Evolutionary conservation across 495 filamentous ascomycete genomes (phyloP), one percentile per base, ranked within the genome.

Genomic region (Aspergillus haitiensis): DNA sequence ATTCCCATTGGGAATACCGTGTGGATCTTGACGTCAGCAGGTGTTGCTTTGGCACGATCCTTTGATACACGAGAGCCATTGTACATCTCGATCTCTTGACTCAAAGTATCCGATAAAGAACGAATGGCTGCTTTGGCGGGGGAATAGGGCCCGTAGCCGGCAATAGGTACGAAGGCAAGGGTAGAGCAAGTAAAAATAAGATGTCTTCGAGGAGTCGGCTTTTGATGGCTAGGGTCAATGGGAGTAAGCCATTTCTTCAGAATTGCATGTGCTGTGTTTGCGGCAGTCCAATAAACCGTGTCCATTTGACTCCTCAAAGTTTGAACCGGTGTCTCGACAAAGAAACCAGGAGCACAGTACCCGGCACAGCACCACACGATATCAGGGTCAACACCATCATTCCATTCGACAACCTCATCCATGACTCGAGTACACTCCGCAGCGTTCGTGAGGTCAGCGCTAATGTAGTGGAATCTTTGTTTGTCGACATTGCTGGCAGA

Each of bases 331-430:
- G 82, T 82, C 58, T 96, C 90, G 59, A 90, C 70, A 79, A 95
- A 98, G 66, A 93, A 87, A 6, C 84, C 76, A 0, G 95, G 93
- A 40, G 78, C 78, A 7, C 90, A 84, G 61, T 83, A 80, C 65
- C 93, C 93, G 11, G 94, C 95, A 58, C 90, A 87, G 70, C 90
- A 92, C 93, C 94, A 98, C 45, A 97, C 88, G 56, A 96, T 81
- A 66, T 97, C 93, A 0, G 92, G 91, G 9, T 84, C 73, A 18
- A 73, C 64, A 39, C 84, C 86, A 61, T 84, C 73, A 73, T 97
- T 97, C 94, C 93, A 98, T n/a, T 81, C 74, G 8, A 84, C 88
- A 53, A 87, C 86, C 69, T 95, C 88, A 10, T 79, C 76, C 42
- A 97, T 74, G 3, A 96, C 74, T 36, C 83, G 78, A 11, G 76